phyloP scores from a whole-genome alignment of 768 basidiomycete species.

The Amanita exitialis region DNA sequence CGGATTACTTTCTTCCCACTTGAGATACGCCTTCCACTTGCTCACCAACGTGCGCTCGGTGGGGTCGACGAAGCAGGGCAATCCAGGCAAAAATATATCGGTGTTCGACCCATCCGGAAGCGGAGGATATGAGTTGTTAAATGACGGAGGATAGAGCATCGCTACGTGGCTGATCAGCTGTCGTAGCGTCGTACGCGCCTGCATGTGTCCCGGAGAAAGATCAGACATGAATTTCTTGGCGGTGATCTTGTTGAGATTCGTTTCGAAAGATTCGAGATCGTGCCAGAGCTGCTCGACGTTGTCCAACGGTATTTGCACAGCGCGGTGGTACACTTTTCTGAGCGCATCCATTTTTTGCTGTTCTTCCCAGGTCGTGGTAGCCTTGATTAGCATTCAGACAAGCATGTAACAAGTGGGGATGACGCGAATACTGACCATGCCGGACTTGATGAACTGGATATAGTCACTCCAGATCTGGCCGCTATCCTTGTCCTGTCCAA shows the following conservation, averaged over 20 bases:
- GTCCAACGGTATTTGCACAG: slow-evolving; percentile 89
- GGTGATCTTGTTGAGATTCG: slow-evolving; percentile 78
- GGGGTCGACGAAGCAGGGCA: slow-evolving; percentile 56
- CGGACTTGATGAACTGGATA: slow-evolving; percentile 76
- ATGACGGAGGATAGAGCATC: slow-evolving; percentile 38
- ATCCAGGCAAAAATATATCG: slow-evolving; percentile 54
- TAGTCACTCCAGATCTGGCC: slow-evolving; percentile 93
- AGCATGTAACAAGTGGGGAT: not conserved
- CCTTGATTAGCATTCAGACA: slow-evolving; percentile 17
- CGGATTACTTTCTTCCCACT: slow-evolving; percentile 94
- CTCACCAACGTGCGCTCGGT: slow-evolving; percentile 69
- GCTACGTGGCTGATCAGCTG: slow-evolving; percentile 66
- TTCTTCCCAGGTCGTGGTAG: slow-evolving; percentile 86
- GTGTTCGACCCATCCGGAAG: slow-evolving; percentile 2
- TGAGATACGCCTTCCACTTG: slow-evolving; percentile 86
- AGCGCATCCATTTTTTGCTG: slow-evolving; percentile 93
- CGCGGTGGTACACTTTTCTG: slow-evolving; percentile 87
- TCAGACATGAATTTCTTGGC: slow-evolving; percentile 96
- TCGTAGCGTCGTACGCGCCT: slow-evolving; percentile 81
- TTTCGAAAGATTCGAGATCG: slow-evolving; percentile 90
- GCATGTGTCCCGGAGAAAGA: slow-evolving; percentile 90
- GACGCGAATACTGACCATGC: slow-evolving; percentile 37
- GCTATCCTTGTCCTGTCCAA: slow-evolving; percentile 88
- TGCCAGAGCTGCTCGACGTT: slow-evolving; percentile 92
- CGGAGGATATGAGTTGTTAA: slow-evolving; percentile 25